Conservation (phyloP, 805 yeast genomes). For the Wickerhamiella hasegawae region DNA sequence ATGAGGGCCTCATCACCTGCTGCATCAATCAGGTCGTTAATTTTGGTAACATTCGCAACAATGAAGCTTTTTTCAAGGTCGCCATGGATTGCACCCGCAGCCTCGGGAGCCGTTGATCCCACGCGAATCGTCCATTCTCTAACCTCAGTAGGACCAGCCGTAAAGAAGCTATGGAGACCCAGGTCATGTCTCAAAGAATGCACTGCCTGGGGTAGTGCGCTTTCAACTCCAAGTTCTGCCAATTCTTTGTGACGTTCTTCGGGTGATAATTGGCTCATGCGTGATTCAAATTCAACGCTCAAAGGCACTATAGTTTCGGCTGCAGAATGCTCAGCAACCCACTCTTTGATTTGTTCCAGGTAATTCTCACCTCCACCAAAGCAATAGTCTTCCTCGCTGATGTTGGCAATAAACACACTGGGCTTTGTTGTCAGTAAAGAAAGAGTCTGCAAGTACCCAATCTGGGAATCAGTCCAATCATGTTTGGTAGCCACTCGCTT, state of each 20-base stretch:
- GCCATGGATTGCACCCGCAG: constrained; percentile 89
- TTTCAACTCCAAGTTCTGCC: constrained; percentile 17
- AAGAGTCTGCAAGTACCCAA: constrained; percentile 25
- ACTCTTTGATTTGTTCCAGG: constrained; percentile 32
- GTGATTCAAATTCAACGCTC: constrained; percentile 50
- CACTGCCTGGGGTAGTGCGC: constrained; percentile 50
- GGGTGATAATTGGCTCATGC: constrained; percentile 34
- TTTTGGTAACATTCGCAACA: constrained; percentile 58
- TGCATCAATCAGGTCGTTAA: constrained; percentile 34
- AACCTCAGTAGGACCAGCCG: constrained; percentile 77
- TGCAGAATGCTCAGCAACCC: constrained; percentile 57
- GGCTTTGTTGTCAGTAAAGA: constrained; percentile 79
- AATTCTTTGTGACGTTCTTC: constrained; percentile 19
- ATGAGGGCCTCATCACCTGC: constrained; percentile 38
- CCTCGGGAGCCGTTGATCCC: constrained; percentile 93
- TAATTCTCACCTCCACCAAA: constrained; percentile 28
- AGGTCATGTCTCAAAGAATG: constrained; percentile 49
- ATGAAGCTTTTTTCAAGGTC: constrained; percentile 72
- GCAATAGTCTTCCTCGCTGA: constrained; percentile 52
- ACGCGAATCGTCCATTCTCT: constrained; percentile 95
- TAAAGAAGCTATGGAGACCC: constrained; percentile 65
- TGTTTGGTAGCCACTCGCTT: constrained; percentile 39
- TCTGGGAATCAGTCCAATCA: constrained; percentile 45
- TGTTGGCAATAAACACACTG: constrained; percentile 60
- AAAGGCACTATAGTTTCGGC: constrained; percentile 55